Evolutionary conservation across 2,329 filamentous ascomycete genomes (phyloP).

Genomic region (Neospermospora avenae): DNA sequence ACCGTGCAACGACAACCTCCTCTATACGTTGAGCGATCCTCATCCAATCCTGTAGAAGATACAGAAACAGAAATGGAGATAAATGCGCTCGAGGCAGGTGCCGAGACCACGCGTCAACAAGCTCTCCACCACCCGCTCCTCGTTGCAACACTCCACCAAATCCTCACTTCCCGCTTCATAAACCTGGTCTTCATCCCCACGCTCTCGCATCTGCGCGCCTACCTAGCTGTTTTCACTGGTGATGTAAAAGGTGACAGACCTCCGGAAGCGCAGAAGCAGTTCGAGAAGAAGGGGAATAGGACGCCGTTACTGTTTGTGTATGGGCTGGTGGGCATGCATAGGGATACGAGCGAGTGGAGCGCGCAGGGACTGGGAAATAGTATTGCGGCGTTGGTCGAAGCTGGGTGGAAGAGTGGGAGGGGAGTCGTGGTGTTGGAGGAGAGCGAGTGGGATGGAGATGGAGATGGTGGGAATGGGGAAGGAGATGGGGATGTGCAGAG

Average conservation of each 20-base stretch:
- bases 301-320: slow-evolving; percentile 57
- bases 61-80: slow-evolving; percentile 2
- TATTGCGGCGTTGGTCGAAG: slow-evolving; percentile 60
- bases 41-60: background rate
- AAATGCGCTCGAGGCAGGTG: too few relatives aligned
- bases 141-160: slow-evolving; percentile 62
- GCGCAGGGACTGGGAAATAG: slow-evolving; percentile 67
- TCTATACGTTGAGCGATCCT: background rate
- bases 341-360: slow-evolving; percentile 69
- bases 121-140: slow-evolving; percentile 45
- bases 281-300: slow-evolving; percentile 21
- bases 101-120: slow-evolving; percentile 13
- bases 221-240: slow-evolving; percentile 51
- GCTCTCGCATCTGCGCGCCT: slow-evolving; percentile 73
- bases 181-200: slow-evolving; percentile 71
- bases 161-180: slow-evolving; percentile 66
- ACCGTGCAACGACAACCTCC: slow-evolving; percentile 8
- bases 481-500: slow-evolving; percentile 34
- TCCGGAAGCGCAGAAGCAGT: background rate
- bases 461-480: slow-evolving; percentile 36
- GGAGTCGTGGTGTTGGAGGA: slow-evolving; percentile 47
- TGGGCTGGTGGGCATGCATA: slow-evolving; percentile 63
- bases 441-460: slow-evolving; percentile 27
- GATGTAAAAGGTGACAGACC: background rate
- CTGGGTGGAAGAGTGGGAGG: slow-evolving; percentile 46